Evolutionary conservation across 2,329 filamentous ascomycete species (phyloP).

Genomic region (Neurospora sp.): DNA sequence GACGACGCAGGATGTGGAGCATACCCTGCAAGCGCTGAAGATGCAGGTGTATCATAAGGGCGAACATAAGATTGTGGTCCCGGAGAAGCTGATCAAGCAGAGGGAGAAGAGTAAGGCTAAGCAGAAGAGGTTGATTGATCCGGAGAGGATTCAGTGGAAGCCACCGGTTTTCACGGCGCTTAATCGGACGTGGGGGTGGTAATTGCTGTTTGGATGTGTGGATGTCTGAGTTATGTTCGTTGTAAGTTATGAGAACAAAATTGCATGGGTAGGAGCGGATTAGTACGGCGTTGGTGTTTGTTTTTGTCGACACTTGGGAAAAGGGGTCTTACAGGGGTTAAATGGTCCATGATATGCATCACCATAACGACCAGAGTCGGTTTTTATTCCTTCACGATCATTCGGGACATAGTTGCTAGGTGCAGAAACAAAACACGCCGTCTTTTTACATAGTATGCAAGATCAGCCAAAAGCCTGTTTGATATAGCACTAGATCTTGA

Average conservation of each 20-base stretch:
- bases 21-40: conserved; percentile 85
- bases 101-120: conserved; percentile 64
- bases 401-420: not conserved
- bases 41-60: conserved; percentile 96
- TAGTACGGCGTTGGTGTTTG: not conserved
- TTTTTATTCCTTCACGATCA: not conserved
- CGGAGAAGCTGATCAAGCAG: conserved; percentile 70
- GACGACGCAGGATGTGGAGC: conserved; percentile 95
- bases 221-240: not conserved
- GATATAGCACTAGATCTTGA: not conserved
- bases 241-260: not conserved
- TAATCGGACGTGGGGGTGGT: conserved; percentile 94
- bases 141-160: conserved; percentile 81
- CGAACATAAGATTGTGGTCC: conserved; percentile 91
- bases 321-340: not conserved
- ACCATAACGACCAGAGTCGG: not conserved
- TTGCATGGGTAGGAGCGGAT: not conserved
- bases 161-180: conserved; percentile 89
- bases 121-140: conserved; percentile 65
- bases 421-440: no score
- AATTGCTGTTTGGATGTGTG: conserved; percentile 11
- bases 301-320: not conserved
- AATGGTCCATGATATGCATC: not conserved
- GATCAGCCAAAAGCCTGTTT: no score
- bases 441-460: no score